Evolutionary conservation across 2,329 filamentous ascomycete genomes (phyloP), one percentile per base, ranked within the genome.

Genomic region (Aureobasidium sp.): DNA sequence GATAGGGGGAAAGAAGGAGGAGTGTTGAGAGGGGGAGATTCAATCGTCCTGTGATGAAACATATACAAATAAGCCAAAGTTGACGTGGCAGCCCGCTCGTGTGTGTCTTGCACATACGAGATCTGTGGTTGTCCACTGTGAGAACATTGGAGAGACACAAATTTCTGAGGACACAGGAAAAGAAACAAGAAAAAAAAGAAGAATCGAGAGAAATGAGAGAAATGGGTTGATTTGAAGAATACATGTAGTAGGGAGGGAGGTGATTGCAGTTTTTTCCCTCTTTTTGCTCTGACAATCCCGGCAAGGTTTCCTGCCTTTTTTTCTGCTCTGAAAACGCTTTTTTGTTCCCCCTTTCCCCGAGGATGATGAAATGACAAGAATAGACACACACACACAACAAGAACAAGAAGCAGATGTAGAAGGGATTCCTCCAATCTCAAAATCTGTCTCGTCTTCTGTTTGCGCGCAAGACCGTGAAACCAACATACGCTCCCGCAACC

Each of bases 391-490:
- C 21, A 55, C 25, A 43, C 9, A 17, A 40, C 15, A 33, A 13
- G 31, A 8, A 29, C 11, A 4, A 53, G 11, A 40, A 23, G 38
- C 7, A 29, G 19, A n/a, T n/a, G n/a, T n/a, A n/a, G n/a, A n/a
- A n/a, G n/a, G n/a, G n/a, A n/a, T n/a, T n/a, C n/a, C n/a, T n/a
- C n/a, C n/a, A n/a, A n/a, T n/a, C 37, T 67, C 62, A 80, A 63
- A 80, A 80, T 65, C 78, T 70, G 58, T 75, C 73, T 67, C 76
- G 69, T 63, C 73, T 68, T 68, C 74, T 72, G 74, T 81, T 85
- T 64, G 87, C 74, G 70, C 92, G 83, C 77, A 89, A 99, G 47
- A 87, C 82, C 7, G 91, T 96, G 72, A 82, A 97, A 29, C 90
- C 93, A 46, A 91, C 84, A 72, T 97, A 99, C 4, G 73, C 88